These are phyloP conservation scores for Trypanosoma brucei DNA, from an alignment of 208 protist species.

Conservation along the genomic window DNA sequence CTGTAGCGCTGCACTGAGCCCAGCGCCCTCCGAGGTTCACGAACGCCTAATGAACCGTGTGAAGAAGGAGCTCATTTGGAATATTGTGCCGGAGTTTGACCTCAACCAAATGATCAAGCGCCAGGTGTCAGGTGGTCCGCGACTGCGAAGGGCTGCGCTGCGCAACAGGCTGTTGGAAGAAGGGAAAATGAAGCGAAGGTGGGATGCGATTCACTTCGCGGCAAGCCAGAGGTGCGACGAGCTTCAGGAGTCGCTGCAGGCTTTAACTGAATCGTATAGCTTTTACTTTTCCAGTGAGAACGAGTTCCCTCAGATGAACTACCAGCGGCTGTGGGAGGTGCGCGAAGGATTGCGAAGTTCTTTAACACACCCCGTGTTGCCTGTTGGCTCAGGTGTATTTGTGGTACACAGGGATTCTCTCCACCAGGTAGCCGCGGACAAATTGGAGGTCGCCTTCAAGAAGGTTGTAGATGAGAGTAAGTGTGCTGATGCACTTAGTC, in stretches of 20 bases:
- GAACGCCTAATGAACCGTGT: slow-evolving; percentile 9
- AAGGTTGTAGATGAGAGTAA: background rate
- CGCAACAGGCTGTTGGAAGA: slow-evolving; percentile 11
- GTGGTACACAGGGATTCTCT: slow-evolving; percentile 7
- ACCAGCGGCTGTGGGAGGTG: slow-evolving; percentile 6
- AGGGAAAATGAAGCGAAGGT: slow-evolving; percentile 2
- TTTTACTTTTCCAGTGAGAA: slow-evolving; percentile 16
- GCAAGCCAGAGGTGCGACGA: slow-evolving; percentile 18
- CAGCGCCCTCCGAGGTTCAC: slow-evolving; percentile 11
- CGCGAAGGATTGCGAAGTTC: background rate
- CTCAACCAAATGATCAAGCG: slow-evolving; percentile 14
- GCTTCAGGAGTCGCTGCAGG: slow-evolving; percentile 1
- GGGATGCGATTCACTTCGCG: slow-evolving; percentile 16
- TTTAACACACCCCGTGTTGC: background rate
- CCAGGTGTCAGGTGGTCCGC: background rate
- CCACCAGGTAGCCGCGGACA: slow-evolving; percentile 3
- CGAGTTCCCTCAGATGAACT: background rate
- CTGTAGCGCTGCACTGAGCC: slow-evolving; percentile 1
- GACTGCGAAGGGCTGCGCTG: background rate
- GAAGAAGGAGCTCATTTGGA: slow-evolving; percentile 19
- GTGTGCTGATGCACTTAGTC: background rate
- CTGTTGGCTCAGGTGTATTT: slow-evolving; percentile 9
- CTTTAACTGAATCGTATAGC: slow-evolving; percentile 11
- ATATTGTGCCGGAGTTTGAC: slow-evolving; percentile 16
- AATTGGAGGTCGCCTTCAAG: slow-evolving; percentile 4